Base-by-base conservation (phyloP, 495 filamentous ascomycete genomes). In the Trichoderma parareesei region DNA sequence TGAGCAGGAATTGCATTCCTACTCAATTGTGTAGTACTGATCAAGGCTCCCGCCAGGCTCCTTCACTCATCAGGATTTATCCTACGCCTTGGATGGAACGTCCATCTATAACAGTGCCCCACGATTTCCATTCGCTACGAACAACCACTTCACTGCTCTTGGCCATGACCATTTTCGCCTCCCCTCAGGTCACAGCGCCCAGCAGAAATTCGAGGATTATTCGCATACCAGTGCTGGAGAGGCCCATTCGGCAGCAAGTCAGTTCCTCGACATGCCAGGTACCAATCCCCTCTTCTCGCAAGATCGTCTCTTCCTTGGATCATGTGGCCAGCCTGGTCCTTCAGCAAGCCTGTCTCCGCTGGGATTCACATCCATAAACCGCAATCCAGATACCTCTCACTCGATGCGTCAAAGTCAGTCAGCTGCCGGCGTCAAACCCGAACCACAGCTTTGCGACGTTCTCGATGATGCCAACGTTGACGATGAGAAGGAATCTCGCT, bases 251-350 rank as follows among this genome's bases (percentile, higher is more conserved):
- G 35, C 16, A n/a, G 14, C 60, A 43, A 61, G 16, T 11, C 41
- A 40, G 60, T 61, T 61, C 16, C 38, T 61, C 1, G 60, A 43
- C 42, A 43, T 61, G 2, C 38, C 60, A 18, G 18, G 13, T 8
- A 41, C 60, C 35, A 61, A 61, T 42, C 60, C 60, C 0, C n/a
- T 61, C 38, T 61, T 61, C 18, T 40, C 60, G 7, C 60, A 61
- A 20, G 60, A 61, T 27, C 60, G 60, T 11, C 18, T 61, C 38
- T 61, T 61, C 41, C n/a, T 61, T 42, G 60, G 41, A 10, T 61
- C 60, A 41, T 61, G 38, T 16, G 59, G 38, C 16, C 59, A 61
- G n/a, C n/a, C 59, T 0, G 38, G 60, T 42, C 35, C 38, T 0
- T 10, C 33, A 11, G 27, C 16, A 37, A 57, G 20, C 8, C 1